phyloP scores from a whole-genome alignment of 768 basidiomycete species.

The Peribolospora baueri region DNA sequence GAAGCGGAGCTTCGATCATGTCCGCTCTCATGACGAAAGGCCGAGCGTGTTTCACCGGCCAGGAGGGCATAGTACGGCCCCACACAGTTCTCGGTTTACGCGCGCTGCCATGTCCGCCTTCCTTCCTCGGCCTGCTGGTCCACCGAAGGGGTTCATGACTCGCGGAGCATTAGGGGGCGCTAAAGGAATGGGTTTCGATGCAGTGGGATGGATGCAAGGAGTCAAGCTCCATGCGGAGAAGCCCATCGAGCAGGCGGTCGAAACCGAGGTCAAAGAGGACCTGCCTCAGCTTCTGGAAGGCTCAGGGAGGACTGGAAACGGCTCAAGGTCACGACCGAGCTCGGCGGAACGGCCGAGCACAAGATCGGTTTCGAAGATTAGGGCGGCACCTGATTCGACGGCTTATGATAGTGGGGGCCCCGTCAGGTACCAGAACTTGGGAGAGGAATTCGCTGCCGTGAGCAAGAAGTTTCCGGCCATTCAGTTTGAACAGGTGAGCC shows the following conservation, averaged over 20 bases:
- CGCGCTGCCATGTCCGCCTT: neutral
- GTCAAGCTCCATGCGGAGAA: constrained; percentile 8
- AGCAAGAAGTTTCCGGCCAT: constrained; percentile 47
- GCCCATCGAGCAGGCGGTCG: constrained; percentile 5
- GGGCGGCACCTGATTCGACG: constrained; percentile 1
- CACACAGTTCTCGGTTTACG: too few species aligned
- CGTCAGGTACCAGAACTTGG: constrained; percentile 6
- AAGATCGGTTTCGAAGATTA: constrained; percentile 14
- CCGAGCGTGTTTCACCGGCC: too few species aligned
- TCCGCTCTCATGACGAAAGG: neutral
- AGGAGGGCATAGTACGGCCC: too few species aligned
- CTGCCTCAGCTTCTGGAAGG: neutral
- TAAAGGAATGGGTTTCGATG: constrained; percentile 6
- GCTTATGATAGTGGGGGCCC: constrained; percentile 12
- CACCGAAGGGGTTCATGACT: constrained; percentile 5
- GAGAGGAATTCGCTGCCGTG: constrained; percentile 24
- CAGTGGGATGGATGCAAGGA: constrained; percentile 14
- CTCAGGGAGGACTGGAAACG: neutral
- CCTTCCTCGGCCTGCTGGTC: neutral
- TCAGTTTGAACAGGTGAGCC: constrained; percentile 54
- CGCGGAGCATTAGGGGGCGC: constrained; percentile 1
- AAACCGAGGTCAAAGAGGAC: neutral
- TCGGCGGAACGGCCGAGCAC: neutral
- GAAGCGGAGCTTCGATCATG: neutral
- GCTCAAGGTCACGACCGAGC: neutral